phyloP scores from a whole-genome alignment of 176 grass and related monocot species.

The Carex scoparia region DNA sequence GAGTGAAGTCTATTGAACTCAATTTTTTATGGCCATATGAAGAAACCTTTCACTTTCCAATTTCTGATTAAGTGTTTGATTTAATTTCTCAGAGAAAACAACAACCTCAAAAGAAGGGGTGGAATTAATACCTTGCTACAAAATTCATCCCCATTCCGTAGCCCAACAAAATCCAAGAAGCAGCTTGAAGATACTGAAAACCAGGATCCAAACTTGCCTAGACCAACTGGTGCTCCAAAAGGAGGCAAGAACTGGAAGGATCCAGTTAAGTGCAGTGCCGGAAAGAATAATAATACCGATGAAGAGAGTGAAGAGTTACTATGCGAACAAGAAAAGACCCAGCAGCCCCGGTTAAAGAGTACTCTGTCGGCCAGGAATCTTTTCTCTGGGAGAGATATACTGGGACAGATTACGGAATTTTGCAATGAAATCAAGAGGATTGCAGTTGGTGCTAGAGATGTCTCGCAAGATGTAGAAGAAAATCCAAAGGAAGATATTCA shows the following conservation, averaged over 20 bases:
- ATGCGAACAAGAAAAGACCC: slow-evolving; percentile 31
- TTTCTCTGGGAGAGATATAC: slow-evolving; percentile 80
- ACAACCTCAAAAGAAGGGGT: slow-evolving; percentile 58
- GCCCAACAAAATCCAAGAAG: slow-evolving; percentile 38
- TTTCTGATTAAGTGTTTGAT: slow-evolving; percentile 25
- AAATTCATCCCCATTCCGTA: slow-evolving; percentile 26
- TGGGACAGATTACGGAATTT: slow-evolving; percentile 91
- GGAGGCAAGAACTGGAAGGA: slow-evolving; percentile 63
- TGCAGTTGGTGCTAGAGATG: slow-evolving; percentile 34
- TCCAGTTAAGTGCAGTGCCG: slow-evolving; percentile 69
- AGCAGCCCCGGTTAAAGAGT: slow-evolving; percentile 57
- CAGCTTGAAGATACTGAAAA: slow-evolving; percentile 71
- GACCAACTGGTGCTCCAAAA: slow-evolving; percentile 43
- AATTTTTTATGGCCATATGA: neutral
- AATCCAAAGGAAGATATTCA: neutral
- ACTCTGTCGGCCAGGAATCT: slow-evolving; percentile 94
- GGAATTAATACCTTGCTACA: slow-evolving; percentile 19
- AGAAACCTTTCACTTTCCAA: neutral
- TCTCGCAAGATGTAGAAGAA: slow-evolving; percentile 26
- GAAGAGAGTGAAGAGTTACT: slow-evolving; percentile 50
- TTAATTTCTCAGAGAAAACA: slow-evolving; percentile 43
- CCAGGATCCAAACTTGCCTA: slow-evolving; percentile 60
- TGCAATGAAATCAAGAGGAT: slow-evolving; percentile 88
- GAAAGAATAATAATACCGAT: slow-evolving; percentile 34
- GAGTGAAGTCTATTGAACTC: neutral